A percentile compares a stretch with the other conserved stretches of the same genome.
These are phyloP conservation scores for Fusarium tjaetaba DNA, from an alignment of 2,329 filamentous ascomycete species.

Conservation along the genomic window DNA sequence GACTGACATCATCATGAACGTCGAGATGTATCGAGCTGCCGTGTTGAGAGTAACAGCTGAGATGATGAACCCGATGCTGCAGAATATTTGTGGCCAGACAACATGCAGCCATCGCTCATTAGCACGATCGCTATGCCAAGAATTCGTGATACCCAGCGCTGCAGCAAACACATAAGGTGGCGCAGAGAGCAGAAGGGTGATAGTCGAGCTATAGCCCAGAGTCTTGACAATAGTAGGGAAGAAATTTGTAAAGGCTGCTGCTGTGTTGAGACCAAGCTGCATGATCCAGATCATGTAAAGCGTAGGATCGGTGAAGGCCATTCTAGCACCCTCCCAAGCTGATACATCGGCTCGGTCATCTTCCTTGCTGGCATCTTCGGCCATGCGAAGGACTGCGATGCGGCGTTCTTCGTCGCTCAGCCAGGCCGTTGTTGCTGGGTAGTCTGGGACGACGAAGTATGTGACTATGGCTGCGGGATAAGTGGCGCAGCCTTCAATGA, in stretches of 20 bases:
- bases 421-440: constrained; percentile 11
- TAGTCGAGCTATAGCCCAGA: neutral
- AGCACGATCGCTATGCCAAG: constrained; percentile 1
- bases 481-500: constrained; percentile 12
- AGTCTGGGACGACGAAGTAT: constrained; percentile 18
- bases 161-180: constrained; percentile 15
- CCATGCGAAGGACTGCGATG: constrained; percentile 7
- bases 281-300: constrained; percentile 20
- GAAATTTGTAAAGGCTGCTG: constrained; percentile 8
- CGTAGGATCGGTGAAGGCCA: constrained; percentile 1
- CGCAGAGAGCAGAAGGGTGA: constrained; percentile 4
- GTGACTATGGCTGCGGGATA: constrained; percentile 5
- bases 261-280: constrained; percentile 15
- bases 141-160: neutral
- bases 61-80: constrained; percentile 7
- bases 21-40: constrained; percentile 9
- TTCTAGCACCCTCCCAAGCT: neutral
- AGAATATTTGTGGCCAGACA: constrained; percentile 13
- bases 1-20: constrained; percentile 21
- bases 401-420: constrained; percentile 4
- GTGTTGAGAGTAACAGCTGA: constrained; percentile 6
- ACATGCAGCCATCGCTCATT: constrained; percentile 12
- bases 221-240: constrained; percentile 16
- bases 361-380: constrained; percentile 6
- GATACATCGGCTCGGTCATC: neutral